Evolutionary conservation across 192 early-diverging fungal genomes (phyloP).

Genomic region (Radiomyces spectabilis): DNA sequence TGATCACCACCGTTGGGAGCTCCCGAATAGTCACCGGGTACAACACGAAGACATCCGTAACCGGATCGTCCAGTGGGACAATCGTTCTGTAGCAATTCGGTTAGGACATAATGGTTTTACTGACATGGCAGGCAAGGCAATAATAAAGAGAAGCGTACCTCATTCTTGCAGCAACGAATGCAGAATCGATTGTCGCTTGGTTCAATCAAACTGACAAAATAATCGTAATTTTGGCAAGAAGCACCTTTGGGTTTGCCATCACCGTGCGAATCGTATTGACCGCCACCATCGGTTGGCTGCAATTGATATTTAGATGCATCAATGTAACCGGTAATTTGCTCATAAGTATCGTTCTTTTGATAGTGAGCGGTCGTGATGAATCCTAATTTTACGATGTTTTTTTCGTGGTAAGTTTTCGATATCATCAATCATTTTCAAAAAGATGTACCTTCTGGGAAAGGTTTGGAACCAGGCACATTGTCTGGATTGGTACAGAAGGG

Average conservation of each 20-base stretch:
- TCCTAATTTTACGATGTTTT: conserved; percentile 12
- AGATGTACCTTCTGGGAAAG: conserved; percentile 31
- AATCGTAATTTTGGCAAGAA: conserved; percentile 29
- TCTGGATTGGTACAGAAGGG: conserved; percentile 35
- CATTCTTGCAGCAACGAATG: conserved; percentile 32
- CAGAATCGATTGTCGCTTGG: conserved; percentile 34
- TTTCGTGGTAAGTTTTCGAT: conserved; percentile 10
- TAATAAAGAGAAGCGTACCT: conserved; percentile 13
- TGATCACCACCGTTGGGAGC: neutral
- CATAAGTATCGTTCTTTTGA: conserved; percentile 21
- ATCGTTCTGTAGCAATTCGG: conserved; percentile 12
- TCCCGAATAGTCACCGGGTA: conserved; percentile 23
- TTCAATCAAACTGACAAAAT: conserved; percentile 40
- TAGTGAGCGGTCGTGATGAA: conserved; percentile 34
- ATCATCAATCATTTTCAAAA: conserved; percentile 2
- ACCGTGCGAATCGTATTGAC: conserved; percentile 35
- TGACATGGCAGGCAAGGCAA: too few species aligned
- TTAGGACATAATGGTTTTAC: too few species aligned
- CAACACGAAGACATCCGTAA: conserved; percentile 21
- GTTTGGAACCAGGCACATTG: conserved; percentile 19
- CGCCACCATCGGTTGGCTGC: conserved; percentile 25
- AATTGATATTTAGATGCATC: conserved; percentile 28
- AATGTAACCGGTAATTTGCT: conserved; percentile 39
- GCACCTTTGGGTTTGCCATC: conserved; percentile 20
- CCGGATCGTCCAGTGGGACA: conserved; percentile 18